Base-by-base conservation (phyloP, 2,329 filamentous ascomycete species). In the Aureobasidium zeae region DNA sequence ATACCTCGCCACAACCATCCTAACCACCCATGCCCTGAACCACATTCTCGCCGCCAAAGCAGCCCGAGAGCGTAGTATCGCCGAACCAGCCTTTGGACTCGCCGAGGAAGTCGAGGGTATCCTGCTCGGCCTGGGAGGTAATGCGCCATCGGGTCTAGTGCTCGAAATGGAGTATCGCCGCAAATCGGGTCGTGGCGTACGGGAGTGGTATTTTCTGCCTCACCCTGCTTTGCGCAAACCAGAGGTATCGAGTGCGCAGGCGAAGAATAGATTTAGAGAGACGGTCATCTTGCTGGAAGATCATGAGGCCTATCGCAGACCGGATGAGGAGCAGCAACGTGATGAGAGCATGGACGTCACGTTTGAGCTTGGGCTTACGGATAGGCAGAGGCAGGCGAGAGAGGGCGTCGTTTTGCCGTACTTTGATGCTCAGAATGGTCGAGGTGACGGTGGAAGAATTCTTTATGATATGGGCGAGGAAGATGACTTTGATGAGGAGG, bases 391-490 rank as follows among this genome's bases (percentile, higher is more conserved):
- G 54, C 72, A 74, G 51, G 89, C 94, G 38, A 71, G 91, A 19
- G 89, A 95, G 55, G 85, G 83, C 0, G 85, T 98, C 7, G 84
- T 96, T 29, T 61, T 96, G 62, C 91, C 91, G 12, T 96, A 98
- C 61, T 95, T 93, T 63, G 91, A 98, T 68, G 91, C 91, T 17
- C 91, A 98, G 71, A 85, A 79, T 42, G 76, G 73, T 4, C 68
- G 77, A 0, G 88, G 88, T 0, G 86, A 94, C 55, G 89, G 91
- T 4, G 91, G 91, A 0, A 74, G 89, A 48, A 98, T 98, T 52
- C 59, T 98, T 56, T 98, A 98, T 61, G 89, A 96, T 54, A 94
- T 96, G 84, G 89, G 88, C 1, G 76, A 79, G 50, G 91, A 96
- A 66, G 91, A 98, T 63, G 87, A 96, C 60, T 96, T 95, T 65